A percentile compares a stretch with the other conserved stretches of the same genome.
phyloP scores from a whole-genome alignment of 2,329 filamentous ascomycete species.

The Chaetomium sp. region DNA sequence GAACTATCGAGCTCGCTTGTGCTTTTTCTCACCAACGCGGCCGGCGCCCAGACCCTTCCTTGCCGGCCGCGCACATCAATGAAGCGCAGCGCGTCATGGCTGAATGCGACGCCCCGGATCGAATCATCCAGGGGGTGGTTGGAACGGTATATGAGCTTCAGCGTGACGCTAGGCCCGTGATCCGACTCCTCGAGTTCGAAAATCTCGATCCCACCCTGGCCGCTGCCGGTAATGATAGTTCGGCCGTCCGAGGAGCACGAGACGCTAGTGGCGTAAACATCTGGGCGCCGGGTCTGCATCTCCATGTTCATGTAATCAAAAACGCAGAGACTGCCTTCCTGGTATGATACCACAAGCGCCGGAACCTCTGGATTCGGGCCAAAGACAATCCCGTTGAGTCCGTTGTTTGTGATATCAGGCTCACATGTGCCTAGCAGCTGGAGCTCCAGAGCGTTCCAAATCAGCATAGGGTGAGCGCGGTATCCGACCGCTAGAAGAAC shows the following conservation, averaged over 20 bases:
- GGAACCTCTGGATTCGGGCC: conserved; percentile 25
- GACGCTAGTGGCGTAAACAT: conserved; percentile 23
- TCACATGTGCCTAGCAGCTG: conserved; percentile 17
- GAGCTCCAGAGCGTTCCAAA: conserved; percentile 23
- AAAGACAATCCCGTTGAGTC: conserved; percentile 25
- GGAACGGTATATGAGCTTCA: conserved; percentile 27
- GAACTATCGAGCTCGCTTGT: conserved; percentile 12
- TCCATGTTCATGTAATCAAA: conserved; percentile 25
- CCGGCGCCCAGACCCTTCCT: conserved; percentile 32
- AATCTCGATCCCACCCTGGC: conserved; percentile 23
- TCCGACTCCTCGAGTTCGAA: conserved; percentile 22
- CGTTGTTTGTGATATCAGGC: conserved; percentile 16
- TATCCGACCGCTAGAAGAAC: conserved; percentile 24
- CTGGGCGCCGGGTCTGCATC: conserved; percentile 6
- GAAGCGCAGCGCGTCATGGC: conserved; percentile 27
- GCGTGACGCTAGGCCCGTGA: not conserved
- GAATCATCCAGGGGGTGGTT: conserved; percentile 22
- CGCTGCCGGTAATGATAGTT: conserved; percentile 22
- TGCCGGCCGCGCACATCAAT: conserved; percentile 28
- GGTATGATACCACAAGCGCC: conserved; percentile 22
- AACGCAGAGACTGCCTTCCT: conserved; percentile 24
- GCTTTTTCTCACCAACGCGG: conserved; percentile 25
- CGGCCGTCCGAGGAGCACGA: conserved; percentile 26
- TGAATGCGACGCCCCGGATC: conserved; percentile 28
- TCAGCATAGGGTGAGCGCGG: conserved; percentile 18